Conservation (phyloP, 805 yeast genomes). For the Komagataella phaffii region DNA sequence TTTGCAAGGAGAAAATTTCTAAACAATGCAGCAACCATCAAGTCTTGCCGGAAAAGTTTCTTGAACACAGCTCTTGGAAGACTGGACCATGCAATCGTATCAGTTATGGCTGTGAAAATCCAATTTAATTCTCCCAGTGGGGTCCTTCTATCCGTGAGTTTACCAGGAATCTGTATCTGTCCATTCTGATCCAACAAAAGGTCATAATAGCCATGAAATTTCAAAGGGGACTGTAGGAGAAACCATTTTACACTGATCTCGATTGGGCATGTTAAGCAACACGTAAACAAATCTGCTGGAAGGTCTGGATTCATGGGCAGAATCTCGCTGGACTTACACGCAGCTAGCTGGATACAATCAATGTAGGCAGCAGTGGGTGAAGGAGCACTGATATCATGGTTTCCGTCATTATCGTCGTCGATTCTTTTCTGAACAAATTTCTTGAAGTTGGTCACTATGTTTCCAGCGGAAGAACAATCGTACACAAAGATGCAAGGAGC, state of each 20-base stretch:
- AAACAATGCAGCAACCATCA: constrained; percentile 93
- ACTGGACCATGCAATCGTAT: constrained; percentile 95
- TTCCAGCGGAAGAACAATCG: constrained; percentile 92
- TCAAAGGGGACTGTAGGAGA: constrained; percentile 67
- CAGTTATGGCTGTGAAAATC: constrained; percentile 97
- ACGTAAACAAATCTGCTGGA: constrained; percentile 93
- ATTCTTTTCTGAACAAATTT: constrained; percentile 82
- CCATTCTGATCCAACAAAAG: constrained; percentile 35
- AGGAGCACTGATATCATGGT: constrained; percentile 37
- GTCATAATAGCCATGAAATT: constrained; percentile 33
- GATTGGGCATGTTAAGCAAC: constrained; percentile 91
- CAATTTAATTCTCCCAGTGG: constrained; percentile 94
- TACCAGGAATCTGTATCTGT: constrained; percentile 72
- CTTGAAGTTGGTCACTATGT: constrained; percentile 79
- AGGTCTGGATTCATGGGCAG: constrained; percentile 88
- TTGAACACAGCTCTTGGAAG: constrained; percentile 81
- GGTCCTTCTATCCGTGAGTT: constrained; percentile 82
- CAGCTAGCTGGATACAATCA: constrained; percentile 88
- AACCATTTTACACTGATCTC: constrained; percentile 91
- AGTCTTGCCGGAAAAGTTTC: constrained; percentile 82
- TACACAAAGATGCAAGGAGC: constrained; percentile 94
- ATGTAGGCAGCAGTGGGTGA: constrained; percentile 58
- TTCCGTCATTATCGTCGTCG: constrained; percentile 66
- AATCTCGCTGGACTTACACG: constrained; percentile 76
- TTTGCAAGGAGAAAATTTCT: constrained; percentile 87